Base-by-base conservation (phyloP, 1,284 basidiomycete species). In the Cryptococcus floricola region DNA sequence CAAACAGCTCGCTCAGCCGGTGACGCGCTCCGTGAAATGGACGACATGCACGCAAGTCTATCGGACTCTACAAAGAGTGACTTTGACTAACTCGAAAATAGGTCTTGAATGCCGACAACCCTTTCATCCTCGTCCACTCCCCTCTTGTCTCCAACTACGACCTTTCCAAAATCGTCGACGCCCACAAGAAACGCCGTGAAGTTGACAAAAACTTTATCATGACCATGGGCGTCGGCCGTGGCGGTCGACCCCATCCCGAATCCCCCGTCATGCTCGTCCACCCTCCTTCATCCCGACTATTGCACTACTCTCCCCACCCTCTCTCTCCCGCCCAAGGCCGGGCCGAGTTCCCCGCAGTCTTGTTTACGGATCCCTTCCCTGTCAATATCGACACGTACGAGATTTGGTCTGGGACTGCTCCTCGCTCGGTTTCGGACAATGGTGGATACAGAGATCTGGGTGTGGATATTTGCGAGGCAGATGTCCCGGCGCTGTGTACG, bases 1-100 rank as follows among this genome's bases (percentile, higher is more conserved):
- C 87, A 89, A 54, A 87, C 90, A 68, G 93, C 92, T 2, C 88
- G 87, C 74, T 92, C 92, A 2, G 87, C 91, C 0, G 95, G 96
- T 13, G 96, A 98, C 75, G 93, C 93, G 34, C 86, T 99, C 82
- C 87, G 96, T 59, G 94, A 98, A 76, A 87, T 98, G 63, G 98
- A 98, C 78, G 89, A 88, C 51, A 89, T 90, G 76, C 61, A 63
- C 52, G 69, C 71, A 55, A 60, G 71, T 41, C 25, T 23, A 41
- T 8, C 8, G 4, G 39, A 1, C 10, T 25, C 13, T 34, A 1
- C 19, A 47, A 47, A 41, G 8, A 23, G 45, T 46, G 47, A 39
- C 53, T 46, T 13, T 27, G 39, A 23, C 7, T 37, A 9, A 12
- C 44, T 25, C 55, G 55, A 27, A 52, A 38, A 54, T 87, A 92